These are phyloP conservation scores for Peltaster fructicola DNA, from an alignment of 2,329 filamentous ascomycete species.

Conservation along the genomic window DNA sequence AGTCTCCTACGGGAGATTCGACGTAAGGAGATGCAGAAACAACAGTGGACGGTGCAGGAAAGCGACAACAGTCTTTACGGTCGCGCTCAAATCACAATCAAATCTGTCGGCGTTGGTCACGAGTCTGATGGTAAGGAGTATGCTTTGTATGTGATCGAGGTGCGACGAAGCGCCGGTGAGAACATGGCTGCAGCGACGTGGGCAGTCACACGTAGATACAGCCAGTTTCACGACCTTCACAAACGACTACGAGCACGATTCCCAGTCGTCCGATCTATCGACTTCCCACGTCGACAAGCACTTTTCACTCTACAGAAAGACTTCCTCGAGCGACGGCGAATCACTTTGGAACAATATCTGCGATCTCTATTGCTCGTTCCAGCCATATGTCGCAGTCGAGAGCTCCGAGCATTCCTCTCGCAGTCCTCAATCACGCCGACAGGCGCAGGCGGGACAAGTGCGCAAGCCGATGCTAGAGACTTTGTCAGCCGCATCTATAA, in stretches of 20 bases:
- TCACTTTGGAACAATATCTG: slow-evolving; percentile 73
- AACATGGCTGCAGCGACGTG: slow-evolving; percentile 94
- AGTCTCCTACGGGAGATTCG: slow-evolving; percentile 85
- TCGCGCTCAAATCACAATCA: slow-evolving; percentile 74
- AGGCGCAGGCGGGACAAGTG: slow-evolving; percentile 36
- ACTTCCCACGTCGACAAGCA: slow-evolving; percentile 81
- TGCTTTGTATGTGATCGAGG: slow-evolving; percentile 83
- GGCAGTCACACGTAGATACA: slow-evolving; percentile 83
- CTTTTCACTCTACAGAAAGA: slow-evolving; percentile 95
- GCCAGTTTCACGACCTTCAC: slow-evolving; percentile 90
- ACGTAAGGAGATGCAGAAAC: slow-evolving; percentile 84
- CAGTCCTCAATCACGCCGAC: slow-evolving; percentile 54
- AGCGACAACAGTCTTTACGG: slow-evolving; percentile 95
- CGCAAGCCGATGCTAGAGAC: slow-evolving; percentile 46
- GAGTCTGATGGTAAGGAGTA: slow-evolving; percentile 89
- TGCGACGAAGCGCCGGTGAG: slow-evolving; percentile 75
- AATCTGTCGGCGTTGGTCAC: slow-evolving; percentile 77
- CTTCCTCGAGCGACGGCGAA: slow-evolving; percentile 74
- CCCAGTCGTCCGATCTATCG: slow-evolving; percentile 69
- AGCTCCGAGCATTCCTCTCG: slow-evolving; percentile 81
- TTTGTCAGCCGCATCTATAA: slow-evolving; percentile 92
- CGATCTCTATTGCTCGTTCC: slow-evolving; percentile 56
- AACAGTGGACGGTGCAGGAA: slow-evolving; percentile 94
- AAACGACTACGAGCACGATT: slow-evolving; percentile 74
- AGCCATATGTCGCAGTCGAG: slow-evolving; percentile 83